Evolutionary conservation across 108 stramenopile species (phyloP), one percentile per base, ranked within the genome.

Genomic region (Fragilaria radians): DNA sequence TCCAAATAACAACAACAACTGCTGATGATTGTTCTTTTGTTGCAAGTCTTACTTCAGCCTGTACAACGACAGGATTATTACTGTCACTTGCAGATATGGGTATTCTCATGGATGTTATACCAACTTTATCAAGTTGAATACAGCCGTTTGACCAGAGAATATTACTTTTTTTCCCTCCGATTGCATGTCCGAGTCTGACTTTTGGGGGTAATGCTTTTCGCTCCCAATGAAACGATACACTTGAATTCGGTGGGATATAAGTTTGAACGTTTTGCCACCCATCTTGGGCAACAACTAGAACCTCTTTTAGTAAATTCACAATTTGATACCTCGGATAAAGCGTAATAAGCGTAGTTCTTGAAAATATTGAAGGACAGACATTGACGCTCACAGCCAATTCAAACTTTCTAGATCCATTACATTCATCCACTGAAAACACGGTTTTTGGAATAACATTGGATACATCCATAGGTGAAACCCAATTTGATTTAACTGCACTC

Each of bases 391-490:
- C 76, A n/a, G 77, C 79, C 5, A 90, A 69, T 49, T 90, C 88
- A 59, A 83, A 90, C 49, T 68, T 57, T 34, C 81, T 61, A 4
- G 65, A 46, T 18, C 82, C 84, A 58, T 63, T 51, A 23, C 57
- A 28, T 59, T 86, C 82, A 32, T 86, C 88, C 17, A 90, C 71
- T 14, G 70, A 71, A 32, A 82, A 69, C 1, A 84, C 72, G 33
- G 81, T 82, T 55, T 86, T 84, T 1, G 88, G 85, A 60, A 86
- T 78, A 29, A 83, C 81, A 48, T 81, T 90, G 0, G 82, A 81
- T 23, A 90, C 61, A 53, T 90, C 88, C 56, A 90, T 66, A 0
- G 80, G 77, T 4, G 68, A 47, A 11, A 75, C 68, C 88, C 88
- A 90, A 26, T 79, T 74, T 14, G 88, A 83, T 18, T 61, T 50